Percentiles rank a stretch among this genome's conserved stretches.
phyloP scores from a whole-genome alignment of 2,329 filamentous ascomycete species.

The Bimuria novae-zelandiae region DNA sequence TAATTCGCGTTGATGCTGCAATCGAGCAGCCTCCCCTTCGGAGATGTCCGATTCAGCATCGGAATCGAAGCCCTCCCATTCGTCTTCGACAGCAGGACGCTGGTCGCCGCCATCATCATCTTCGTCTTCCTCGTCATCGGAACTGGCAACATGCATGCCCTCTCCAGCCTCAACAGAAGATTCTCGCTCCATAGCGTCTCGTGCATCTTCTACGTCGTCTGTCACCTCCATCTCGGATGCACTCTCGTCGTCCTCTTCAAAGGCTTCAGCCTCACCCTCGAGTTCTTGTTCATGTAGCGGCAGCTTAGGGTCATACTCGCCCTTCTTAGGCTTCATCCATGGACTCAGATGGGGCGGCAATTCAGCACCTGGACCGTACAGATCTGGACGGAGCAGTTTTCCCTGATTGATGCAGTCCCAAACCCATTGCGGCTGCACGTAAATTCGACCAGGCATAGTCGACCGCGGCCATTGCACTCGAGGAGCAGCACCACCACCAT shows the following conservation, averaged over 20 bases:
- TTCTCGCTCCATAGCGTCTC: constrained; percentile 42
- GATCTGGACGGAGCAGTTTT: constrained; percentile 81
- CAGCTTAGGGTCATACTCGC: constrained; percentile 88
- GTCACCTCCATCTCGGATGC: constrained; percentile 50
- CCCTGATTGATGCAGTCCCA: constrained; percentile 97
- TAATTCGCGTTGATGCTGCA: constrained; percentile 83
- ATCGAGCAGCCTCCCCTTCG: constrained; percentile 64
- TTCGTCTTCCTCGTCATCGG: constrained; percentile 53
- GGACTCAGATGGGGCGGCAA: constrained; percentile 94
- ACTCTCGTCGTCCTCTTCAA: constrained; percentile 59
- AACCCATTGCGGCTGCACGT: constrained; percentile 97
- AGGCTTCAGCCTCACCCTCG: constrained; percentile 79
- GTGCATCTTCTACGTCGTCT: constrained; percentile 34
- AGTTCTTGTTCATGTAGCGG: constrained; percentile 86
- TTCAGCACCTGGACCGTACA: constrained; percentile 87
- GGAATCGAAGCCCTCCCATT: constrained; percentile 55
- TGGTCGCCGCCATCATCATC: constrained; percentile 50
- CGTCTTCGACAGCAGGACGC: constrained; percentile 34
- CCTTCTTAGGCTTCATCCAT: constrained; percentile 85
- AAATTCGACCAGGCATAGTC: constrained; percentile 87
- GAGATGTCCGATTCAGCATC: constrained; percentile 52
- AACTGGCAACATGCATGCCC: constrained; percentile 53
- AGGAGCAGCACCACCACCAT: constrained; percentile 49
- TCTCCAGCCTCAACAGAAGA: constrained; percentile 54
- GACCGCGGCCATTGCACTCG: constrained; percentile 62